Evolutionary conservation across 108 stramenopile species (phyloP), one percentile per base, ranked within the genome.

Genomic region (Cyclotella baltica): DNA sequence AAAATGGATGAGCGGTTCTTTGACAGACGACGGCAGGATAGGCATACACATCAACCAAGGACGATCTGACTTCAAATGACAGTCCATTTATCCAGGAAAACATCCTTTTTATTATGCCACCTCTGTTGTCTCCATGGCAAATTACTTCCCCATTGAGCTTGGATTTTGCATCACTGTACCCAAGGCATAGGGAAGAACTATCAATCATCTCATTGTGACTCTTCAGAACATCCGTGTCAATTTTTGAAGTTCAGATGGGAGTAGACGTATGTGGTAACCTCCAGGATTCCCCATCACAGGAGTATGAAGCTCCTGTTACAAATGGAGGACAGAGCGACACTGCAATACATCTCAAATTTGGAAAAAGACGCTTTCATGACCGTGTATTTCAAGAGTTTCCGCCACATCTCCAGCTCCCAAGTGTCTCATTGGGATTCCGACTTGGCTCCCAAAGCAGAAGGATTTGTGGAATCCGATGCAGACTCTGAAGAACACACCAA

Each of bases 81-180:
- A 70, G 28, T 70, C 70, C 1, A 55, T 70, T 27, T 36, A 36
- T 15, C 38, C 72, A n/a, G 28, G 48, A 9, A 4, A 23, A 47
- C 0, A 1, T 4, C 59, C 20, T 31, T 62, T 73, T 2, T 58
- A 51, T 35, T 62, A 36, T 27, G 30, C 31, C 48, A 61, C 72
- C n/a, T 72, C 55, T 16, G 58, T 31, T 27, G 56, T 58, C 4
- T 35, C 70, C 3, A 58, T 58, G 43, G 38, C 36, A 11, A 31
- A 73, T 34, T 18, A 31, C 16, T 73, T 73, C 18, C 59, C 38
- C 10, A 55, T 70, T 38, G 70, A 70, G 10, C 53, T 56, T 3
- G 70, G 70, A 56, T 70, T 70, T 58, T 70, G 70, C 53, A 70
- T 70, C 18, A 70, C 70, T 28, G 30, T 56, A 23, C 51, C 70